phyloP scores from a whole-genome alignment of 2,329 filamentous ascomycete genomes.

The Venturia pyrina region DNA sequence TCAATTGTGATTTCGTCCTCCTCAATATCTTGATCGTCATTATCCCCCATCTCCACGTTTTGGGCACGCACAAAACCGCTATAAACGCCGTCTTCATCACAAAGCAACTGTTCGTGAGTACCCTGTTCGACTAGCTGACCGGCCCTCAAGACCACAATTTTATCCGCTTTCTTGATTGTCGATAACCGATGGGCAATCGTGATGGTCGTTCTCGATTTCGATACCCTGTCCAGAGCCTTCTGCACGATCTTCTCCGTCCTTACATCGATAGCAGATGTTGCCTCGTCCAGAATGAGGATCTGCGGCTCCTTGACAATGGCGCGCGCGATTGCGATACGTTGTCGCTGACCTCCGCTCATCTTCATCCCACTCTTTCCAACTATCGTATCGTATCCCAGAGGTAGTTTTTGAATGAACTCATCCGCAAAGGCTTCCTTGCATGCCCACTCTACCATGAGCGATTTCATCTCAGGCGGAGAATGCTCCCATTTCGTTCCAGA shows the following conservation, averaged over 20 bases:
- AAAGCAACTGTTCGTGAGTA: conserved; percentile 62
- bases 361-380: conserved; percentile 68
- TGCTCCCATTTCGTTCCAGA: conserved; percentile 37
- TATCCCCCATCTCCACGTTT: conserved; percentile 21
- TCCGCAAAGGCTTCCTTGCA: conserved; percentile 30
- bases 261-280: conserved; percentile 57
- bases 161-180: conserved; percentile 67
- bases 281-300: conserved; percentile 65
- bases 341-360: conserved; percentile 73
- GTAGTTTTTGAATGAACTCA: conserved; percentile 27
- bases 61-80: conserved; percentile 50
- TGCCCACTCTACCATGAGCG: conserved; percentile 39
- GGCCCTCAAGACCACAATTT: conserved; percentile 65
- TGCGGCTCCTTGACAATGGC: conserved; percentile 57
- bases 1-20: conserved; percentile 3
- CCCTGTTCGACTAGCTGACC: conserved; percentile 65
- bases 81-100: conserved; percentile 53
- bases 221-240: conserved; percentile 48
- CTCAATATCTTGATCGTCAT: conserved; percentile 4
- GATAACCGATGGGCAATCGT: conserved; percentile 69
- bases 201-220: conserved; percentile 58
- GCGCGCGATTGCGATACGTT: conserved; percentile 66
- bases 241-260: conserved; percentile 45
- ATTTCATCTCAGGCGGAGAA: conserved; percentile 45
- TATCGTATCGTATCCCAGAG: conserved; percentile 56